Conservation (phyloP, 805 yeast genomes). For the Yarrowia deformans region DNA sequence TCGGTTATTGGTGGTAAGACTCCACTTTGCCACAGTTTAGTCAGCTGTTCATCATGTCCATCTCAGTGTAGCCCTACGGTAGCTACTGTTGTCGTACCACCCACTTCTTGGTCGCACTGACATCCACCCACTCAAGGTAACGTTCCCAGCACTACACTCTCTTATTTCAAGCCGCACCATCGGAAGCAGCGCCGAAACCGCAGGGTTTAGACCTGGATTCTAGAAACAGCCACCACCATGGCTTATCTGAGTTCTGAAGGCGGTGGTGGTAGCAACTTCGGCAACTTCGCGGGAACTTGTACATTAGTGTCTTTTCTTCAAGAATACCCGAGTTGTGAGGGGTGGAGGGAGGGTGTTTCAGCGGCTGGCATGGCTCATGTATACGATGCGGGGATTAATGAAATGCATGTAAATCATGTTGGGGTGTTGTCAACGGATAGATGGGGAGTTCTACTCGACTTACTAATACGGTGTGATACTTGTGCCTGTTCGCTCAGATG, state of each 20-base stretch:
- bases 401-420: neutral
- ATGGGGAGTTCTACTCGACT: too few relatives aligned
- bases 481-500: too few relatives aligned
- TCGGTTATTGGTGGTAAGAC: neutral
- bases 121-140: neutral
- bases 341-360: neutral
- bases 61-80: too few relatives aligned
- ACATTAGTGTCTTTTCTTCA: constrained; percentile 1
- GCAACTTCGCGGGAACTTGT: constrained; percentile 9
- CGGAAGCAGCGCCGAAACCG: constrained; percentile 10
- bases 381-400: constrained; percentile 15
- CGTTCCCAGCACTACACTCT: constrained; percentile 5
- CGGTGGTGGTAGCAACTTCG: constrained; percentile 8
- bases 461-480: too few relatives aligned
- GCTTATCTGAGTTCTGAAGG: constrained; percentile 10
- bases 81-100: too few relatives aligned
- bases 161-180: constrained; percentile 7
- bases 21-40: too few relatives aligned
- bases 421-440: too few relatives aligned
- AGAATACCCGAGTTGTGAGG: neutral
- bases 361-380: neutral
- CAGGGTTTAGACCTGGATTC: neutral
- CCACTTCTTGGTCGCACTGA: too few relatives aligned
- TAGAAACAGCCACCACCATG: neutral
- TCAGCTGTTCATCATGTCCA: too few relatives aligned